Evolutionary conservation across 2,329 filamentous ascomycete genomes (phyloP).

Genomic region (Intubia oerlemansii): DNA sequence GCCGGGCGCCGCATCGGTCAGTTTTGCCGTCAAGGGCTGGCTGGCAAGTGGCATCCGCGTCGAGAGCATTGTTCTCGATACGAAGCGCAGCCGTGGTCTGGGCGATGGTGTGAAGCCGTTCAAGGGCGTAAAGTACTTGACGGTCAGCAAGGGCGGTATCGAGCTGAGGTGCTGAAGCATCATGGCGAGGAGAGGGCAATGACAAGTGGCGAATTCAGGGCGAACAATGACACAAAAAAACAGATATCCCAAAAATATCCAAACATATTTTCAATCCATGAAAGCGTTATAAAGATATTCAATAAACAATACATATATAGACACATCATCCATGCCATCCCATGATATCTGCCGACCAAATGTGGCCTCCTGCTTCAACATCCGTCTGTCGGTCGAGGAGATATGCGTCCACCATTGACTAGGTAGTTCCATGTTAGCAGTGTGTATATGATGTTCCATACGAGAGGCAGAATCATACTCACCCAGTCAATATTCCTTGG

Average conservation of each 20-base stretch:
- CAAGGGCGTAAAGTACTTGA: constrained; percentile 96
- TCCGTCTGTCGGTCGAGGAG: constrained; percentile 5
- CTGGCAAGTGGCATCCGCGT: constrained; percentile 45
- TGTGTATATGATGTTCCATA: too few species aligned
- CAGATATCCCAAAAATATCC: too few species aligned
- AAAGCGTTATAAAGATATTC: too few species aligned
- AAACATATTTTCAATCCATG: too few species aligned
- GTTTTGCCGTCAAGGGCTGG: constrained; percentile 50
- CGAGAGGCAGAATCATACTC: too few species aligned
- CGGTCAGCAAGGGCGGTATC: constrained; percentile 43
- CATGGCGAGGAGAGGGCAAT: not conserved
- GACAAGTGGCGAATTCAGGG: too few species aligned
- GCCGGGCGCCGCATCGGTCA: constrained; percentile 57
- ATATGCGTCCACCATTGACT: constrained; percentile 7
- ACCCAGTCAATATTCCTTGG: constrained; percentile 9
- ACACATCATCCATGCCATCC: too few species aligned
- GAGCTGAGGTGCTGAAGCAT: constrained; percentile 41
- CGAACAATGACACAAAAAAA: too few species aligned
- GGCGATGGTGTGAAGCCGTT: constrained; percentile 83
- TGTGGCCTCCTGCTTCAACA: constrained; percentile 2
- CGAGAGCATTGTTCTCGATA: constrained; percentile 45
- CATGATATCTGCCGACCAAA: constrained; percentile 8
- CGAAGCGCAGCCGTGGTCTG: constrained; percentile 66
- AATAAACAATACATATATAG: too few species aligned
- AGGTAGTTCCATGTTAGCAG: too few species aligned